These are phyloP conservation scores for Rusavskia elegans DNA, from an alignment of 495 filamentous ascomycete genomes.

Conservation along the genomic window DNA sequence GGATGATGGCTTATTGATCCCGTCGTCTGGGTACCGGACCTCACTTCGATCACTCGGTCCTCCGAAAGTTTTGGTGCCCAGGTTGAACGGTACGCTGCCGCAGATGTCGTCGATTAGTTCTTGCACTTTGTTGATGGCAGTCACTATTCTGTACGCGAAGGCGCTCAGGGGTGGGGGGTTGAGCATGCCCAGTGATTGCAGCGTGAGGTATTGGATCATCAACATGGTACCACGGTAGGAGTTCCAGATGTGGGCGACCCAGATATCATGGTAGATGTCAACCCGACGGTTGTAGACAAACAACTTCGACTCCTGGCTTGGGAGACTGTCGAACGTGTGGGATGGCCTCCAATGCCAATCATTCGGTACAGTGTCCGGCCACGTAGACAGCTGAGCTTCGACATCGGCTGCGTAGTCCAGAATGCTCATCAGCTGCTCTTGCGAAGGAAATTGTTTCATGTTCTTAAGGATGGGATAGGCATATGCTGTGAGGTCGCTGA, in stretches of 20 bases:
- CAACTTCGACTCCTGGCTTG: conserved; percentile 11
- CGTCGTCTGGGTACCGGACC: conserved; percentile 23
- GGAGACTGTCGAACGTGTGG: conserved; percentile 15
- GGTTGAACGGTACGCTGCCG: conserved; percentile 24
- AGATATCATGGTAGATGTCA: conserved; percentile 44
- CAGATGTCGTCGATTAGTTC: conserved; percentile 25
- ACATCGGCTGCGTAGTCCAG: conserved; percentile 16
- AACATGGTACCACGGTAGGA: conserved; percentile 43
- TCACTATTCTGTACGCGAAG: conserved; percentile 4
- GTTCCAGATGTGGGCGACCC: conserved; percentile 47
- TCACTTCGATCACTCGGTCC: conserved; percentile 17
- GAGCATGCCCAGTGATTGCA: conserved; percentile 17
- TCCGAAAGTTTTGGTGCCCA: conserved; percentile 23
- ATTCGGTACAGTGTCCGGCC: conserved; percentile 17
- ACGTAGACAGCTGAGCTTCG: conserved; percentile 17
- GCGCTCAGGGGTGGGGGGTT: neutral
- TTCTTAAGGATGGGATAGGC: neutral
- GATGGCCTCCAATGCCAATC: conserved; percentile 20
- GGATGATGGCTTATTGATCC: conserved; percentile 11
- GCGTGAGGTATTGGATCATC: conserved; percentile 36
- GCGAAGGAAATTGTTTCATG: neutral
- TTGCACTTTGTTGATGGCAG: conserved; percentile 13
- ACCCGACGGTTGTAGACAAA: conserved; percentile 33
- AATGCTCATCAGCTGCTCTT: conserved; percentile 8
- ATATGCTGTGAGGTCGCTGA: conserved; percentile 16